Evolutionary conservation across 177 flowering plant genomes (phyloP).

Genomic region (Vitis hybrid): DNA sequence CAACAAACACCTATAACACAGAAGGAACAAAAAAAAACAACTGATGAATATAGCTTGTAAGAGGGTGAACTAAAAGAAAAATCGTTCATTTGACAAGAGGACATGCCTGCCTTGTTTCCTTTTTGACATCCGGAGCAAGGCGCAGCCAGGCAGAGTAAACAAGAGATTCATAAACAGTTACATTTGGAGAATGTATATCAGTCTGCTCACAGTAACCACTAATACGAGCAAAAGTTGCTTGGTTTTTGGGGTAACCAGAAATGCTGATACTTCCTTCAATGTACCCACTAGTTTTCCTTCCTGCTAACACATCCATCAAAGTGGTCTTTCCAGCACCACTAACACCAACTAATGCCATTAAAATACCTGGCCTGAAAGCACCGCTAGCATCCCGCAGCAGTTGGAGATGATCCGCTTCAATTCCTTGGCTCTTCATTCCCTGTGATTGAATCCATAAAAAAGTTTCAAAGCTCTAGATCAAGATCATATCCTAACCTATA

Average conservation of each 20-base stretch:
- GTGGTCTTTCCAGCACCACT: constrained; percentile 78
- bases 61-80: background rate
- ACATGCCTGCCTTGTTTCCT: constrained; percentile 41
- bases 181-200: constrained; percentile 62
- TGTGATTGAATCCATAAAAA: constrained; percentile 11
- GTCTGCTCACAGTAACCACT: constrained; percentile 71
- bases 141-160: constrained; percentile 69
- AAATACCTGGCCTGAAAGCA: constrained; percentile 61
- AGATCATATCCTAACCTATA: background rate
- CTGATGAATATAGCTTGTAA: too few species aligned
- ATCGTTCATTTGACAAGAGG: background rate
- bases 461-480: background rate
- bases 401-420: constrained; percentile 53
- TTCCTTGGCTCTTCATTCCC: constrained; percentile 65
- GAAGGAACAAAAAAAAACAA: too few species aligned
- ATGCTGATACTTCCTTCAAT: constrained; percentile 61
- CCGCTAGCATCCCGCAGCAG: constrained; percentile 54
- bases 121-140: constrained; percentile 44
- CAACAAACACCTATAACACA: constrained; percentile 67
- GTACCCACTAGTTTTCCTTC: constrained; percentile 66
- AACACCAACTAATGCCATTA: constrained; percentile 66
- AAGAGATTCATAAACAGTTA: constrained; percentile 62
- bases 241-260: constrained; percentile 64
- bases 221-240: constrained; percentile 64
- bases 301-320: constrained; percentile 69